Base-by-base conservation (phyloP, 306 rosid species). In the Castanea sativa region DNA sequence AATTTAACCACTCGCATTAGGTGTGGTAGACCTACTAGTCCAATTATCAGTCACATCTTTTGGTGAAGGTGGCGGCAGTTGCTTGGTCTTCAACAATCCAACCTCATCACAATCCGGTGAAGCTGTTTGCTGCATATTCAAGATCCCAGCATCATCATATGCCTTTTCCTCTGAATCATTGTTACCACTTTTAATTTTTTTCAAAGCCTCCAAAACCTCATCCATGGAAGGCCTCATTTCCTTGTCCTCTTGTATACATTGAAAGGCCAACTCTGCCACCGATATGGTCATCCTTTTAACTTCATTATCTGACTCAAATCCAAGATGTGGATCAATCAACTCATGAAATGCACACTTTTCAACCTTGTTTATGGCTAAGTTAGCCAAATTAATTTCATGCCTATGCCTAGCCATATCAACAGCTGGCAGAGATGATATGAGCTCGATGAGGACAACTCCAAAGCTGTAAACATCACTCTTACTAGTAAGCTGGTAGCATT, bases 191-290 rank as follows among this genome's bases (percentile, higher is more conserved):
- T 76, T 80, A 49, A 89, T 88, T 18, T 49, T 81, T 82, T 78
- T 80, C 75, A 91, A 88, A 6, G 71, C 64, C 68, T 86, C 80
- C 81, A 91, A 30, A 8, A 91, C 90, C 79, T 86, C 86, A 52
- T 82, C 86, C 96, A 90, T 92, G 45, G 89, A 82, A 74, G 98
- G 97, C 76, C 98, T 90, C 32, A 83, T 63, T 29, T 88, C 93
- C 82, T 76, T 87, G 86, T 91, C 89, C 84, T 83, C 83, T 76
- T 86, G 93, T 73, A 93, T 69, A 69, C 97, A 93, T 4, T 25
- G 92, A 75, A 91, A 90, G 52, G 94, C 98, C 85, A 93, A 82
- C 58, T 80, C 85, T 3, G 93, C 94, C 25, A 90, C 92, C 12
- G 79, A 83, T 58, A 71, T 81, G 69, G 85, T 61, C 93, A 82